Evolutionary conservation across 371 early-diverging fungal genomes (phyloP), one percentile per base, ranked within the genome.

Genomic region (Mucor velutinosus): DNA sequence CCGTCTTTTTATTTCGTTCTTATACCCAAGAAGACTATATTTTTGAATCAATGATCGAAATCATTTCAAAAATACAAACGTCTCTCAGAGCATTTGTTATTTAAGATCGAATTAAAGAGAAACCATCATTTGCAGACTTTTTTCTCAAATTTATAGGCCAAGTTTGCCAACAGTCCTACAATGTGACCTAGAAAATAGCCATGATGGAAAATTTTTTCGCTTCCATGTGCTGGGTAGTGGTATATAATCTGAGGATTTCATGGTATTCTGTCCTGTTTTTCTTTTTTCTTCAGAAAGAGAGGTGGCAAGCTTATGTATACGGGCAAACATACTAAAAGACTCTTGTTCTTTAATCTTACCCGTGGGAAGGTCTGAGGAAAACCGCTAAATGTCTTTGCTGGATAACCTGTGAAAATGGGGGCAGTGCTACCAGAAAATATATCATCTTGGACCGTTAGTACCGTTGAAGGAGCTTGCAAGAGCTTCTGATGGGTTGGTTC

Each of bases 331-430:
- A 76, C 81, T 71, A 78, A 75, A 75, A 76, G 76, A 72, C 58
- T 62, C 51, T 49, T 51, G 41, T 78, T 71, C 77, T 75, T 75
- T 68, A 63, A 65, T 77, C 57, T 56, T 67, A 69, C 78, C 81
- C 81, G 77, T 81, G 81, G 81, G 81, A 81, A 81, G 78, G 81
- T 81, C 81, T 78, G 81, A 81, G 81, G 64, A 81, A 81, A 81
- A 71, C 81, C 81, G 70, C 67, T 73, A 67, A 75, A 77, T 72
- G 65, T 75, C 74, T 75, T 80, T 77, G 73, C 80, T 70, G 80
- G 76, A 75, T 58, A 75, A 75, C 76, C 71, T 71, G 76, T 72
- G 67, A 77, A 80, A 71, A 71, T 71, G 74, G 70, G 76, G 69
- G 80, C 73, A 73, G 75, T 75, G 74, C 74, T 73, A 80, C 77